A percentile compares a stretch with the other conserved stretches of the same genome.
Conservation (phyloP, 129 eudicot species). For the Chrysanthemum makinoi region DNA sequence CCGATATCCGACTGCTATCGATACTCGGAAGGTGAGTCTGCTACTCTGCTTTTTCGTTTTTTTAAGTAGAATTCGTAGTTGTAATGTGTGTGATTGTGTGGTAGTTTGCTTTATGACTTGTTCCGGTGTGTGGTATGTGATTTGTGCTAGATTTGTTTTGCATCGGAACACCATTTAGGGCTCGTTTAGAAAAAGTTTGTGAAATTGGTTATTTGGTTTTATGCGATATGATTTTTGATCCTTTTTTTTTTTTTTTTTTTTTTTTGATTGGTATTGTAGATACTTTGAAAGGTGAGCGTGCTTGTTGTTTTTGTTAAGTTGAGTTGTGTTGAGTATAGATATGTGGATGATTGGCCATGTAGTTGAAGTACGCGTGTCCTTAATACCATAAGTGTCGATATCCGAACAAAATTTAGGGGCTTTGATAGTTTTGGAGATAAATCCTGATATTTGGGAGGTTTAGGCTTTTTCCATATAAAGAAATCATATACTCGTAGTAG, state of each 20-base stretch:
- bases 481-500: slow-evolving; percentile 5
- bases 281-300: background rate
- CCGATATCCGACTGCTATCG: slow-evolving; percentile 28
- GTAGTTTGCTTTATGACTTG: slow-evolving; percentile 12
- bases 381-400: slow-evolving; percentile 19
- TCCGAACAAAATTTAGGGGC: slow-evolving; percentile 23
- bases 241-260: slow-evolving; percentile 7
- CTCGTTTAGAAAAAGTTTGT: background rate
- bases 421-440: slow-evolving; percentile 11
- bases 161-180: slow-evolving; percentile 23
- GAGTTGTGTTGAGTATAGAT: slow-evolving; percentile 12
- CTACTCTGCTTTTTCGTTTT: background rate
- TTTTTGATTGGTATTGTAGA: slow-evolving; percentile 1
- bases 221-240: slow-evolving; percentile 14
- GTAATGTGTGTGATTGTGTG: slow-evolving; percentile 23
- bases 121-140: background rate
- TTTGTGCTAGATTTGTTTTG: background rate
- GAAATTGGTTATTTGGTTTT: background rate
- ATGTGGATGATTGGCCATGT: background rate
- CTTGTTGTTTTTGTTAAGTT: slow-evolving; percentile 9
- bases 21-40: slow-evolving; percentile 30
- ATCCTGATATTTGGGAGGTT: slow-evolving; percentile 7
- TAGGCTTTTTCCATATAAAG: slow-evolving; percentile 20
- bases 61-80: slow-evolving; percentile 10
- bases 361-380: background rate